A percentile compares a stretch with the other conserved stretches of the same genome.
Conservation (phyloP, 257 asterid genomes). For the Thymus quinquecostatus region DNA sequence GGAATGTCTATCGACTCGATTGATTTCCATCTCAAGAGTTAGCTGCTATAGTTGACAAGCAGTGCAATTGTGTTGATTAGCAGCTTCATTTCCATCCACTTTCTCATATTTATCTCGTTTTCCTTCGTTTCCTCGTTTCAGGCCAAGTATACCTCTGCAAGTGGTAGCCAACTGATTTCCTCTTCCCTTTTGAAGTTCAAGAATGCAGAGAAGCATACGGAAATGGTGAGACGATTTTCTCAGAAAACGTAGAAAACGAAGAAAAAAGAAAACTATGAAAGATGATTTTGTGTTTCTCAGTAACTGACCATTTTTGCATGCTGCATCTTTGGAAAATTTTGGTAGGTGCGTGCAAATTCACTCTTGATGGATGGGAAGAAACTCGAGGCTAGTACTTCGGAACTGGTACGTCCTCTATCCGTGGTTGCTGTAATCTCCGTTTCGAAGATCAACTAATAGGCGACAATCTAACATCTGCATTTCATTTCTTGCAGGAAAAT, state of each 20-base stretch:
- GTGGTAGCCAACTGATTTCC: slow-evolving; percentile 46
- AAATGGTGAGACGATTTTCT: slow-evolving; percentile 56
- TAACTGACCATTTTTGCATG: slow-evolving; percentile 22
- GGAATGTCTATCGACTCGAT: neutral
- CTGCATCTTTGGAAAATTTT: slow-evolving; percentile 22
- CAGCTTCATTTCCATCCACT: neutral
- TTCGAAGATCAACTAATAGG: neutral
- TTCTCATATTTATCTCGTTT: neutral
- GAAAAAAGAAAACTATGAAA: neutral
- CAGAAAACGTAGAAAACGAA: neutral
- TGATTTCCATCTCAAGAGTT: neutral
- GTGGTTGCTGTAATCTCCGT: slow-evolving; percentile 35
- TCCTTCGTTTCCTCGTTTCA: slow-evolving; percentile 41
- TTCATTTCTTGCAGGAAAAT: slow-evolving; percentile 51
- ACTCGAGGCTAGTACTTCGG: slow-evolving; percentile 48
- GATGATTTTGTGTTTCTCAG: slow-evolving; percentile 12
- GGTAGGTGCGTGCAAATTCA: slow-evolving; percentile 63
- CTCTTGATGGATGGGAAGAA: slow-evolving; percentile 52
- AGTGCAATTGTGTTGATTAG: neutral
- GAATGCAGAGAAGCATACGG: slow-evolving; percentile 48
- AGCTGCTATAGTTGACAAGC: neutral
- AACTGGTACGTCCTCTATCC: slow-evolving; percentile 70
- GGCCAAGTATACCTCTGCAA: slow-evolving; percentile 52
- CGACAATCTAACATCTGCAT: slow-evolving; percentile 20
- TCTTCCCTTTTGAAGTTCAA: slow-evolving; percentile 54